Base-by-base conservation (phyloP, 2,329 filamentous ascomycete species). In the Penicillium sp. region DNA sequence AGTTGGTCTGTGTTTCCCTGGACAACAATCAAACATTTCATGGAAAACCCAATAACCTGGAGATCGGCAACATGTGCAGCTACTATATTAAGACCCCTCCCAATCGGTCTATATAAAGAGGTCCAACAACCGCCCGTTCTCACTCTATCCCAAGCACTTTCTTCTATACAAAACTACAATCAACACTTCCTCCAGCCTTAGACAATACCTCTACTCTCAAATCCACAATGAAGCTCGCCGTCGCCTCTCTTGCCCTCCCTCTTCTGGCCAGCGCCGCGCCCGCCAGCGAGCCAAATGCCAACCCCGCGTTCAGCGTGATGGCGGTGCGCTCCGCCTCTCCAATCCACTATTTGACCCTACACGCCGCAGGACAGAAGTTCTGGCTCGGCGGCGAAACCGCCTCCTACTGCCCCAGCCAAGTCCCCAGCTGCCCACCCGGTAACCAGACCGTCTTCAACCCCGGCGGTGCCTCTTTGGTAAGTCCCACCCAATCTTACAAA, bases 351-450 rank as follows among this genome's bases (percentile, higher is more conserved):
- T 65, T 70, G 13, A 60, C 70, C 13, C 65, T 84, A 56, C 77
- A 77, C 40, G 81, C 81, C 34, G 69, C 70, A n/a, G 75, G 75
- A 35, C 66, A 70, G 30, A 73, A 73, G 43, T 82, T 84, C 72
- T 82, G 69, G 61, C 70, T 84, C 32, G 80, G 79, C 23, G 76
- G 75, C 14, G 52, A 68, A 1, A 72, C 81, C 3, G 61, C 73
- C 2, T 74, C 76, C 43, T 83, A 79, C 70, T 84, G 81, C 67
- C 81, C 81, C 1, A 61, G 67, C 18, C 46, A 68, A 0, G 61
- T 65, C 13, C 2, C 35, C 13, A 29, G 52, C n/a, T 82, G 79
- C 65, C 79, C 79, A 14, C 62, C 74, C 0, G 79, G 79, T 16
- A 78, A 76, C 53, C 58, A 66, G 26, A 83, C 81, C 7, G 74